A percentile compares a stretch with the other conserved stretches of the same genome.
These are phyloP conservation scores for Phlyctochytrium planicorne DNA, from an alignment of 192 early-diverging fungal genomes.

Conservation along the genomic window DNA sequence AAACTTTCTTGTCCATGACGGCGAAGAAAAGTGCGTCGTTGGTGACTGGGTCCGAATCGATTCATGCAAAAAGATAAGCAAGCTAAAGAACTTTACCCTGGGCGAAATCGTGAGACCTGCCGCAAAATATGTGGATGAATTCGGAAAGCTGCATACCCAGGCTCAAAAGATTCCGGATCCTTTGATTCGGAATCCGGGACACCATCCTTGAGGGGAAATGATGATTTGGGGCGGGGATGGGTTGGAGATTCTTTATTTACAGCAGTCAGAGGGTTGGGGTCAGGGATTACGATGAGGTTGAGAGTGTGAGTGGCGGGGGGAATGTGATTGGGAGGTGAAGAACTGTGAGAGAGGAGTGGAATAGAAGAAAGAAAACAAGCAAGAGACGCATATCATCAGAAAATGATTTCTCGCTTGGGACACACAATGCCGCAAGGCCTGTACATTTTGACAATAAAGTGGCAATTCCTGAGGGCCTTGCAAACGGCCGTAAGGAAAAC, in stretches of 20 bases:
- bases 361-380: no score
- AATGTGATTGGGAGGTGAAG: no score
- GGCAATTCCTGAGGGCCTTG: slow-evolving; percentile 47
- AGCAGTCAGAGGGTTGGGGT: no score
- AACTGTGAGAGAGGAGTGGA: no score
- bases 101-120: slow-evolving; percentile 68
- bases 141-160: slow-evolving; percentile 47
- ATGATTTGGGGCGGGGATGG: no score
- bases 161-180: slow-evolving; percentile 6
- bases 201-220: no score
- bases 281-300: no score
- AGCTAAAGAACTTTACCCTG: slow-evolving; percentile 84
- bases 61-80: slow-evolving; percentile 81
- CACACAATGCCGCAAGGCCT: slow-evolving; percentile 52
- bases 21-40: slow-evolving; percentile 71
- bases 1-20: slow-evolving; percentile 89
- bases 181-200: not conserved
- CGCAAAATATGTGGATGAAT: slow-evolving; percentile 29
- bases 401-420: slow-evolving; percentile 18
- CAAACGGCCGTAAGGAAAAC: slow-evolving; percentile 57
- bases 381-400: not conserved
- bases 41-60: slow-evolving; percentile 94
- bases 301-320: no score
- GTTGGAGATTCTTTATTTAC: not conserved
- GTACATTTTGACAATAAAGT: slow-evolving; percentile 64